Conservation (phyloP, 2,329 filamentous ascomycete genomes). For the Microcyclospora pomicola region DNA sequence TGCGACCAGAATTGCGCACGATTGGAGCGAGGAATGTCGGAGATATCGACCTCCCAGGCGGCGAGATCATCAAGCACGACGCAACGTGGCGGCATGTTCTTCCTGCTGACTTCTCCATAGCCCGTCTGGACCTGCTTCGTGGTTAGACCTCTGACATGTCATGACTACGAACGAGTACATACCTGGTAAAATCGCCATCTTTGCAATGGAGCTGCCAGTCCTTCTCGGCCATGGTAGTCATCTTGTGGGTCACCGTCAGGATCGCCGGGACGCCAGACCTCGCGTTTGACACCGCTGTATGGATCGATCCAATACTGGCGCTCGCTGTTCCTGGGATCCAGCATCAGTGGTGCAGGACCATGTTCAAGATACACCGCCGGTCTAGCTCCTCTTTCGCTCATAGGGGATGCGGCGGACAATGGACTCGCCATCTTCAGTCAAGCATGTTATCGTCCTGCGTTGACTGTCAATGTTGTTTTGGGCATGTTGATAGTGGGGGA, state of each 20-base stretch:
- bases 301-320: conserved; percentile 15
- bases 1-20: conserved; percentile 24
- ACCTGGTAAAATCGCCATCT: conserved; percentile 29
- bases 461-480: too few relatives aligned
- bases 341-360: neutral
- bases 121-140: conserved; percentile 9
- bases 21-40: conserved; percentile 13
- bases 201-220: conserved; percentile 9
- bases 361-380: too few relatives aligned
- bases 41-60: conserved; percentile 21
- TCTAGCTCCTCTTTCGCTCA: too few relatives aligned
- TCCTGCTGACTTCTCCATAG: conserved; percentile 15
- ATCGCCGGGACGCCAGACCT: conserved; percentile 27
- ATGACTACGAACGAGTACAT: neutral
- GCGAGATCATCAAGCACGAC: conserved; percentile 29
- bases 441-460: too few relatives aligned
- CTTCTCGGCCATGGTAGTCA: conserved; percentile 16
- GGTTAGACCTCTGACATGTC: neutral
- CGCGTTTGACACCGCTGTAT: conserved; percentile 14
- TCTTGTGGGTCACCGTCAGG: conserved; percentile 22
- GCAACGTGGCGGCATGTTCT: conserved; percentile 23
- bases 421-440: too few relatives aligned
- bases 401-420: too few relatives aligned
- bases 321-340: conserved; percentile 9
- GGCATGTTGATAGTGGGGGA: too few relatives aligned